Conservation (phyloP, 1,284 basidiomycete genomes). For the Apiotrichum montevideense region DNA sequence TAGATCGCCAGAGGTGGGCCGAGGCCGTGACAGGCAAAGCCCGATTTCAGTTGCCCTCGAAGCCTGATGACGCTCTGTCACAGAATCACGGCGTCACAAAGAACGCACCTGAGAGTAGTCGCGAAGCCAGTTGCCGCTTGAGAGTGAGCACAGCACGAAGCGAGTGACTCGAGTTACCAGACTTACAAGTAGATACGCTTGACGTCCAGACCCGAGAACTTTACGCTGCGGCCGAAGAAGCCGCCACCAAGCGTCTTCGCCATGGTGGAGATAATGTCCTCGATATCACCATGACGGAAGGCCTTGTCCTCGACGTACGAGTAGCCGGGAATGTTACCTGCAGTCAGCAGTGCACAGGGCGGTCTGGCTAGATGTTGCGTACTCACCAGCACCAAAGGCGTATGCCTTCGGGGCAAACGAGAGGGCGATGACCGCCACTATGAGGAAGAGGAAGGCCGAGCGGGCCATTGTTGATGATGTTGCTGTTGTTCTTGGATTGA, state of each 20-base stretch:
- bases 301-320: constrained; percentile 56
- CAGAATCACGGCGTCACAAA: background rate
- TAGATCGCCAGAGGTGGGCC: background rate
- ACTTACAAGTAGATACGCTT: constrained; percentile 41
- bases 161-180: background rate
- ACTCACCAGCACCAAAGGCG: constrained; percentile 43
- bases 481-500: background rate
- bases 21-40: background rate
- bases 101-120: constrained; percentile 58
- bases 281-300: constrained; percentile 76
- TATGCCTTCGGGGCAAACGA: constrained; percentile 38
- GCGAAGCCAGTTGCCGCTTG: constrained; percentile 57
- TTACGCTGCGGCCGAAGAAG: constrained; percentile 61
- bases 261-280: constrained; percentile 41
- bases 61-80: no score
- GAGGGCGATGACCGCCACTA: constrained; percentile 36
- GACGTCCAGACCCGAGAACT: constrained; percentile 54
- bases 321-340: constrained; percentile 45
- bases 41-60: no score
- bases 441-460: constrained; percentile 28
- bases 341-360: background rate
- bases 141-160: constrained; percentile 41
- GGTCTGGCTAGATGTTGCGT: no score
- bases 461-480: constrained; percentile 22
- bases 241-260: constrained; percentile 60